Base-by-base conservation (phyloP, 2,329 filamentous ascomycete genomes). In the Colletotrichum acutatum region DNA sequence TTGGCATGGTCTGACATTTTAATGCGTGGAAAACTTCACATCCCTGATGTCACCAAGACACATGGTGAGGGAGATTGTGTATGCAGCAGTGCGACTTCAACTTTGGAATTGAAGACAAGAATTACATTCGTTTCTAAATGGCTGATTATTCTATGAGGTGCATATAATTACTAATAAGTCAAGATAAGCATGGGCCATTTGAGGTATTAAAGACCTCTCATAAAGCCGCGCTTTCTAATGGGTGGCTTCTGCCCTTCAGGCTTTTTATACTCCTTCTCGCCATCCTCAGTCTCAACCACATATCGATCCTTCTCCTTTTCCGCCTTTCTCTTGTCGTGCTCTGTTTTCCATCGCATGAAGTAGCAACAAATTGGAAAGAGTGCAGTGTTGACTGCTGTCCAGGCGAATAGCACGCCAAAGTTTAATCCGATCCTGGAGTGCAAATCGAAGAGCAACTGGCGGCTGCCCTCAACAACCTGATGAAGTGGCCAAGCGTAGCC, bases 401-500 rank as follows among this genome's bases (percentile, higher is more conserved):
- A 92, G 0, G 86, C 86, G 71, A 91, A 86, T 56, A 93, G 78
- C 1, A 92, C 81, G 0, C 87, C 90, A 78, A 92, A 89, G 74
- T 92, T 88, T 2, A 91, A 78, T 0, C 89, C 90, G 62, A 92
- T 88, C 16, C 85, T 79, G 0, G 87, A 89, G 74, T 90, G 87
- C 6, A 89, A 80, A 67, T 89, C 90, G 74, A 93, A 92, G 14
- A 92, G 74, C 34, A 92, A 87, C n/a, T 87, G 88, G 4, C 90
- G 84, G 30, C 86, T 86, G 0, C 84, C 90, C 77, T 90, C 85
- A 34, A 92, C 90, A 49, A 92, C 85, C 52, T 89, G 87, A 78
- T 92, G 88, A 67, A 93, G 79, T 9, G 90, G 91, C 88, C 90
- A 91, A 0, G 87, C 90, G 77, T 91, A 91, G 0, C 89, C 90